Conservation (phyloP, 1,284 basidiomycete genomes). For the Irpex sp. region DNA sequence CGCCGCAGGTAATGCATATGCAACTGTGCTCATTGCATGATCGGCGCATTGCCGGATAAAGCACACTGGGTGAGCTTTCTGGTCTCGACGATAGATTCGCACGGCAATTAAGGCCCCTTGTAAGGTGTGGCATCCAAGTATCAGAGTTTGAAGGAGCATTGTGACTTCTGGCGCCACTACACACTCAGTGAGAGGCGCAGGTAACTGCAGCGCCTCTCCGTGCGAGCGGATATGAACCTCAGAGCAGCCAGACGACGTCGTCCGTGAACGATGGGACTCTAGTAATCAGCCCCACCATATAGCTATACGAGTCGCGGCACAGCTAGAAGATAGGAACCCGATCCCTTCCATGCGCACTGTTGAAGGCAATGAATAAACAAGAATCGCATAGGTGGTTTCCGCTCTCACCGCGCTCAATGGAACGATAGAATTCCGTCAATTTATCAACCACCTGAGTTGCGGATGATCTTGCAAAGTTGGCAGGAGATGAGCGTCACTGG, state of each 20-base stretch:
- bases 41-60: background rate
- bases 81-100: background rate
- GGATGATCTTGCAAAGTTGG: background rate
- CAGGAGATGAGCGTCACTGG: background rate
- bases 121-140: background rate
- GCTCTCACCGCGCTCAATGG: background rate
- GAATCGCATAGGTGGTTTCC: background rate
- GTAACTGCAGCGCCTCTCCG: background rate
- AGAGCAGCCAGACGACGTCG: background rate
- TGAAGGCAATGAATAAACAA: background rate
- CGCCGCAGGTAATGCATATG: background rate
- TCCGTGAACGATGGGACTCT: background rate
- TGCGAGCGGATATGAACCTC: background rate
- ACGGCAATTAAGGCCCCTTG: background rate
- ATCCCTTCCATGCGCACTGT: background rate
- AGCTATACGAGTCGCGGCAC: background rate
- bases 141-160: background rate
- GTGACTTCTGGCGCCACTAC: background rate
- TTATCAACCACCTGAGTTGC: background rate
- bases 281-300: background rate
- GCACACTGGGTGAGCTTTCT: background rate
- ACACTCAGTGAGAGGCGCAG: background rate
- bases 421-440: background rate
- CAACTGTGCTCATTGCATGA: background rate
- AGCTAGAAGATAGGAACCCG: background rate